A percentile compares a stretch with the other conserved stretches of the same genome.
phyloP scores from a whole-genome alignment of 106 monocot genomes.

The Hemerocallis citrina region DNA sequence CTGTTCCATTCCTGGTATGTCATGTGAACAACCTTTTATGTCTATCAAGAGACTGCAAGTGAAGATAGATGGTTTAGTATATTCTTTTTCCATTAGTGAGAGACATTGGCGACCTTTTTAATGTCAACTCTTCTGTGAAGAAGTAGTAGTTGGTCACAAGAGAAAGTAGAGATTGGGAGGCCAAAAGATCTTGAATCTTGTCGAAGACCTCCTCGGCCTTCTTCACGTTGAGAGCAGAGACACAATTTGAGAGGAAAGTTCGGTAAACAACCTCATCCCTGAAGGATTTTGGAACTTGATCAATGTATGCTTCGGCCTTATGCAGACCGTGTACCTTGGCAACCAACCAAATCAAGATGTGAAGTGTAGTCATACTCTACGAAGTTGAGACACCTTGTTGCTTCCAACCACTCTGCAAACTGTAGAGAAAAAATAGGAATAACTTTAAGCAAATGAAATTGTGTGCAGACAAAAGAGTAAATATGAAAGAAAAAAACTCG shows the following conservation, averaged over 20 bases:
- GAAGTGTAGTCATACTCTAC: constrained; percentile 62
- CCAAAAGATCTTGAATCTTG: constrained; percentile 59
- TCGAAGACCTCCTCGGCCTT: constrained; percentile 81
- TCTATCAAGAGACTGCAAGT: constrained; percentile 79
- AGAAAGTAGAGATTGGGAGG: constrained; percentile 42
- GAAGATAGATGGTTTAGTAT: constrained; percentile 55
- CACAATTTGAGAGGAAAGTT: constrained; percentile 69
- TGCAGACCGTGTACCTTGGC: constrained; percentile 62
- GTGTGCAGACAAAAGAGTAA: background rate
- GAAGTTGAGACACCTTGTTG: constrained; percentile 37
- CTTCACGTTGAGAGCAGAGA: constrained; percentile 24
- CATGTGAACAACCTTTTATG: constrained; percentile 50
- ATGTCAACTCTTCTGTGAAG: constrained; percentile 54
- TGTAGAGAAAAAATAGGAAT: constrained; percentile 21
- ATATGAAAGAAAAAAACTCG: background rate
- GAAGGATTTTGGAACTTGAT: constrained; percentile 53
- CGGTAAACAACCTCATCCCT: constrained; percentile 55
- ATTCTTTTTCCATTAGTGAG: constrained; percentile 73
- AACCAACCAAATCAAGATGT: constrained; percentile 62
- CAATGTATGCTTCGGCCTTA: constrained; percentile 58
- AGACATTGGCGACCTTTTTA: constrained; percentile 65
- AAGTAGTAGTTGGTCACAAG: constrained; percentile 70
- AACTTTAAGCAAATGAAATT: background rate
- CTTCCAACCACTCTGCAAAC: constrained; percentile 79
- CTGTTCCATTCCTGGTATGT: constrained; percentile 68